These are phyloP conservation scores for Talaromyces adpressus DNA, from an alignment of 495 filamentous ascomycete genomes.

Conservation along the genomic window DNA sequence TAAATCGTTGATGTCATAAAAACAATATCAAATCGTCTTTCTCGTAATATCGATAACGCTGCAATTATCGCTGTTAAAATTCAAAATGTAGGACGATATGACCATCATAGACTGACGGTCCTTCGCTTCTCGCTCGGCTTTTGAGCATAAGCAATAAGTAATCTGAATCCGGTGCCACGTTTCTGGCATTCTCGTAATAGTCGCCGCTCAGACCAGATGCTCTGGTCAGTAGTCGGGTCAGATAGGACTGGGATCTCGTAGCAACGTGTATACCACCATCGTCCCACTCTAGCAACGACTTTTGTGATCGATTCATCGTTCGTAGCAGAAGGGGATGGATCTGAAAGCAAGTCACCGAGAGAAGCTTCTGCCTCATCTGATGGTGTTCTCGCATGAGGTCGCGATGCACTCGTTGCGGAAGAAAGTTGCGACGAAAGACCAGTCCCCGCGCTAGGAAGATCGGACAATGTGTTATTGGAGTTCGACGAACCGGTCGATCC, in stretches of 20 bases:
- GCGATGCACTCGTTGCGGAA: constrained; percentile 16
- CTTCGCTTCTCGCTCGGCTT: constrained; percentile 60
- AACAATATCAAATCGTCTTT: background rate
- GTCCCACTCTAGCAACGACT: constrained; percentile 83
- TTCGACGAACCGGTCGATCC: constrained; percentile 34
- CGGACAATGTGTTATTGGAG: constrained; percentile 19
- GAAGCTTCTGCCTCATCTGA: constrained; percentile 48
- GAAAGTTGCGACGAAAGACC: constrained; percentile 20
- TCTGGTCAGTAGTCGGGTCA: constrained; percentile 43
- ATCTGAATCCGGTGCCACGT: constrained; percentile 76
- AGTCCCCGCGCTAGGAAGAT: constrained; percentile 21
- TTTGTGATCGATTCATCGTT: constrained; percentile 79
- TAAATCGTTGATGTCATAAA: background rate
- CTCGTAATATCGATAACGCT: background rate
- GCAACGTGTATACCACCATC: constrained; percentile 94
- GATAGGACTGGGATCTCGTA: constrained; percentile 66
- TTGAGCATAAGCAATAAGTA: constrained; percentile 87
- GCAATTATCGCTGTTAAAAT: background rate
- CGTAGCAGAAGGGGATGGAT: constrained; percentile 43
- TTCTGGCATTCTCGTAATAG: constrained; percentile 81
- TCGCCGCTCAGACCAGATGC: constrained; percentile 74
- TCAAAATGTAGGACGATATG: background rate
- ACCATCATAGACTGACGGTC: constrained; percentile 46
- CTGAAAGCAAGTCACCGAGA: constrained; percentile 63
- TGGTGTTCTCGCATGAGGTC: constrained; percentile 24